Evolutionary conservation across 352 stramenopile genomes (phyloP).

Genomic region (Plasmopara muralis): DNA sequence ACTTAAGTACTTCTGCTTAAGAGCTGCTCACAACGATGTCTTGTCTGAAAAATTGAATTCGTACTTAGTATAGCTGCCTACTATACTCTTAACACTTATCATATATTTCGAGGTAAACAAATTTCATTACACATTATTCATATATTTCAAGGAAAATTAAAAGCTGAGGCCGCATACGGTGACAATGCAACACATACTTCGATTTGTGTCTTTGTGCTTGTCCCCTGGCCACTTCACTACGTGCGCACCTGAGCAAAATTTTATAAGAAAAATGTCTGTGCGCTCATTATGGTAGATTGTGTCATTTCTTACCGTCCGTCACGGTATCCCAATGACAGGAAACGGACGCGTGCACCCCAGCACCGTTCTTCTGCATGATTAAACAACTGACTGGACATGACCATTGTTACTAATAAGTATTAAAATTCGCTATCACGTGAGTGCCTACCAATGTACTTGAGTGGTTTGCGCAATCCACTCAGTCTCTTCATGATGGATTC

Average conservation of each 20-base stretch:
- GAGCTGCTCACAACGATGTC: constrained; percentile 6
- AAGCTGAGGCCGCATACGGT: constrained; percentile 83
- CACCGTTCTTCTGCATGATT: constrained; percentile 93
- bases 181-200: constrained; percentile 86
- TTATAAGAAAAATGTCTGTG: too few species aligned
- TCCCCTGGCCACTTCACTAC: constrained; percentile 87
- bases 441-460: constrained; percentile 85
- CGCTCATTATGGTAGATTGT: background rate
- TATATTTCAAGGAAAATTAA: constrained; percentile 17
- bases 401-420: constrained; percentile 3
- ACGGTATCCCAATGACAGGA: constrained; percentile 89
- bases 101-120: background rate
- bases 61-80: constrained; percentile 4
- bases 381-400: constrained; percentile 66
- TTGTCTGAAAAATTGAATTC: constrained; percentile 24
- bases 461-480: constrained; percentile 83
- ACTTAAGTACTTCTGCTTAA: constrained; percentile 16
- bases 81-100: constrained; percentile 1
- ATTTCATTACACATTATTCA: too few species aligned
- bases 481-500: constrained; percentile 84
- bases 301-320: constrained; percentile 61
- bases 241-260: constrained; percentile 37
- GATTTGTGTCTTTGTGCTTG: constrained; percentile 87
- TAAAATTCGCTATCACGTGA: background rate
- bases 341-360: constrained; percentile 82